Evolutionary conservation across 441 rosid genomes (phyloP).

Genomic region (Syzygium malaccense): DNA sequence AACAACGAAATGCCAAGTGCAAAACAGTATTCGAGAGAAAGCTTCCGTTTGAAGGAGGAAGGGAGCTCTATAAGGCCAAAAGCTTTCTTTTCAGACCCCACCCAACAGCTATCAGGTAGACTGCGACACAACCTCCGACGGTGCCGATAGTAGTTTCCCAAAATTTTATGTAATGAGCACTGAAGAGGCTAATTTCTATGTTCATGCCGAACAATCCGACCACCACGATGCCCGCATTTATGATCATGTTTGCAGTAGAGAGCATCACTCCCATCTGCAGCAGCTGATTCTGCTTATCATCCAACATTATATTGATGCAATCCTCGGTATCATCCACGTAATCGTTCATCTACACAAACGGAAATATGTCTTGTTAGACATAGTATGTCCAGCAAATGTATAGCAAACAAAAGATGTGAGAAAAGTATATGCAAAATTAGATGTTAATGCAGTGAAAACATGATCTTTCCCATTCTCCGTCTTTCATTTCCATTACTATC

Average conservation of each 20-base stretch:
- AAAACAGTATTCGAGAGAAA: background rate
- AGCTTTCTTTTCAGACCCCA: conserved; percentile 38
- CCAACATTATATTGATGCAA: conserved; percentile 47
- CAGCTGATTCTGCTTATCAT: conserved; percentile 43
- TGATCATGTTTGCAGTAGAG: conserved; percentile 31
- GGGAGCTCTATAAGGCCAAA: conserved; percentile 17
- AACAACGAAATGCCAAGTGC: background rate
- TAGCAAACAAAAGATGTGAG: background rate
- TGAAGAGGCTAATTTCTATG: conserved; percentile 24
- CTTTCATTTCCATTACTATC: background rate
- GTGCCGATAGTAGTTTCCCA: conserved; percentile 26
- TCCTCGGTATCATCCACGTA: conserved; percentile 46
- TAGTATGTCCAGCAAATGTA: background rate
- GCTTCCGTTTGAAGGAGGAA: background rate
- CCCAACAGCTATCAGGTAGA: conserved; percentile 25
- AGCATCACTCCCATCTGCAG: conserved; percentile 54
- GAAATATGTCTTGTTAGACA: background rate
- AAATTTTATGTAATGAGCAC: conserved; percentile 16
- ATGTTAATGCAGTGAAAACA: background rate
- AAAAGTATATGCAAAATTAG: background rate
- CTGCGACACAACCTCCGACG: conserved; percentile 16
- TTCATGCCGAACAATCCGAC: conserved; percentile 50
- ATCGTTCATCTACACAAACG: conserved; percentile 30
- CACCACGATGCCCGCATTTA: conserved; percentile 36
- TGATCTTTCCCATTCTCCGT: background rate